Base-by-base conservation (phyloP, 768 basidiomycete species). In the Tulasnella sp. region DNA sequence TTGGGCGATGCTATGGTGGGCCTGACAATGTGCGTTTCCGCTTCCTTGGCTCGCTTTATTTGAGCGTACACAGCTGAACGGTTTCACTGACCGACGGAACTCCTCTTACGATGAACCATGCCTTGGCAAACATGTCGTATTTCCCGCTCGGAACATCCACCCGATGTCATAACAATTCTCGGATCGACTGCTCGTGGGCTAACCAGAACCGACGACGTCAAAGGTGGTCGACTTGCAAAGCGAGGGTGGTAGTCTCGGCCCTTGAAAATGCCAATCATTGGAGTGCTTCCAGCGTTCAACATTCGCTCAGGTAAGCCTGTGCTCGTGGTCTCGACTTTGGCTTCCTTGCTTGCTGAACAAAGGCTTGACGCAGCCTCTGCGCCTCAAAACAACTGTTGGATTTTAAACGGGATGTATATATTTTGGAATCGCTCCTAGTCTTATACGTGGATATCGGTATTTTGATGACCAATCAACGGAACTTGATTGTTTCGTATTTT, bases 1-100 rank as follows among this genome's bases (percentile, higher is more conserved):
- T 79, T 98, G 36, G 95, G 95, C 22, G 83, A 87, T 63, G 88
- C 95, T n/a, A 98, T 98, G 95, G 92, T 94, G 67, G 95, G 95
- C 47, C 83, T 95, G 73, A 90, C 88, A 9, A 94, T 95, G 92
- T 92, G 77, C 79, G 90, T 81, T 26, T 39, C 22, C 35, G 11
- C 17, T 42, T 34, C 35, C 26, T 29, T 59, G 52, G 52, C 40
- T 37, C 62, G 22, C 71, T 35, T 47, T 52, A 42, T 69, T 69
- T 44, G 17, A 26, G 35, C 71, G 62, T 59, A 29, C 52, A 34
- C 71, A 67, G 59, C 35, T 12, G 42, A 36, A n/a, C 41, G 17
- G 67, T 40, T 41, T 69, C 32, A 29, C 52, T 59, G 11, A 59
- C 26, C 52, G 52, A 32, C 32, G 22, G 19, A 32, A 59, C 36